Evolutionary conservation across 805 yeast species (phyloP).

Genomic region (Ogataea polymorpha): DNA sequence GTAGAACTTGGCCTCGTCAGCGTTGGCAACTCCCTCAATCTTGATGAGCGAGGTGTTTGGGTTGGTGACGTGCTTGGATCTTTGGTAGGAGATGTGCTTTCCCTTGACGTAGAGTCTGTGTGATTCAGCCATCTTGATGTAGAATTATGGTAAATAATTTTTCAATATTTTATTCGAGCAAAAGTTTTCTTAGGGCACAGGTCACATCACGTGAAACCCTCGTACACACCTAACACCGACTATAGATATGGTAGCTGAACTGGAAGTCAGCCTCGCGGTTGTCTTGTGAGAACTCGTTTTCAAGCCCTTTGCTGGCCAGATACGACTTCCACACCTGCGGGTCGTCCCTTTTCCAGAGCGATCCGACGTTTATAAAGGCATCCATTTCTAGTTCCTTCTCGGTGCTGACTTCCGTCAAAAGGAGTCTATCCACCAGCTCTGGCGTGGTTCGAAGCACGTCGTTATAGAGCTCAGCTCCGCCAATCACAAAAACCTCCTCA

Average conservation of each 20-base stretch:
- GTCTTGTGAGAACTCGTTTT: slow-evolving; percentile 30
- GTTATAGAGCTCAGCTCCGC: slow-evolving; percentile 87
- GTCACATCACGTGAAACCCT: slow-evolving; percentile 8
- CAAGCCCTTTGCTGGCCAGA: slow-evolving; percentile 37
- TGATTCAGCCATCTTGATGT: slow-evolving; percentile 81
- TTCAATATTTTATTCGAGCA: slow-evolving; percentile 11
- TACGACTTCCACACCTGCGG: slow-evolving; percentile 35
- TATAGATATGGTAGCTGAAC: slow-evolving; percentile 26
- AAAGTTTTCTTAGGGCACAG: slow-evolving; percentile 6
- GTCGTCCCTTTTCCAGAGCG: slow-evolving; percentile 37
- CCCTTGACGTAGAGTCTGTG: slow-evolving; percentile 99
- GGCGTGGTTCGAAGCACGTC: slow-evolving; percentile 33
- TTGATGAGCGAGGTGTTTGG: slow-evolving; percentile 96
- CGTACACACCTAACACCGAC: slow-evolving; percentile 5
- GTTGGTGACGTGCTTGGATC: slow-evolving; percentile 97
- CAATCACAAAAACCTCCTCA: slow-evolving; percentile 76
- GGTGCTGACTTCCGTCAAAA: slow-evolving; percentile 66
- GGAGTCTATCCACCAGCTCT: slow-evolving; percentile 47
- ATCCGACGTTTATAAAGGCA: slow-evolving; percentile 53
- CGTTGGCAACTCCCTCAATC: slow-evolving; percentile 90
- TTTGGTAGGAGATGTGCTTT: slow-evolving; percentile 99
- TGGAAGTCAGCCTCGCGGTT: slow-evolving; percentile 39
- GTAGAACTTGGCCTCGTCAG: slow-evolving; percentile 98
- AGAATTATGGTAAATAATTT: slow-evolving; percentile 11
- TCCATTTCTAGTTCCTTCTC: slow-evolving; percentile 55